Evolutionary conservation across 345 rosid species (phyloP).

Genomic region (thale cress (Arabidopsis thaliana)): DNA sequence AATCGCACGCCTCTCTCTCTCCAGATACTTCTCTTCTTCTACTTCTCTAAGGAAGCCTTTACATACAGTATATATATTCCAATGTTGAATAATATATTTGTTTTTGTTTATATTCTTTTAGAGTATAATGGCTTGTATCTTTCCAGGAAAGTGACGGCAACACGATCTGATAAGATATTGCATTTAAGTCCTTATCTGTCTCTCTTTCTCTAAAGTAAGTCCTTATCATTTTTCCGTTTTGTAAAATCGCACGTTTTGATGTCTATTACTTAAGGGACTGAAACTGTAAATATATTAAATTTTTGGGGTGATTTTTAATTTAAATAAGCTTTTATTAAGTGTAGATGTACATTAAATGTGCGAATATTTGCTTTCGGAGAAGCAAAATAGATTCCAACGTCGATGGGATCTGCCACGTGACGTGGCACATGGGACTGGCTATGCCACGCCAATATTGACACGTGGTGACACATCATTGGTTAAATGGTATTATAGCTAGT

Average conservation of each 20-base stretch:
- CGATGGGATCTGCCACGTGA: conserved; percentile 38
- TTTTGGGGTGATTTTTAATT: not conserved
- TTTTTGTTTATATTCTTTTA: conserved; percentile 16
- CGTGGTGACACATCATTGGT: conserved; percentile 21
- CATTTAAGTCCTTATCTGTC: not conserved
- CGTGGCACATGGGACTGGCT: conserved; percentile 36
- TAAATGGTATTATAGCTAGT: not conserved
- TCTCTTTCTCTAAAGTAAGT: not conserved
- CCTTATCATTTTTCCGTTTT: not conserved
- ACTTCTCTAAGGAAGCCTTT: conserved; percentile 5
- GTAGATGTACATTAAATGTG: conserved; percentile 25
- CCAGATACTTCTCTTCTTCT: conserved; percentile 42
- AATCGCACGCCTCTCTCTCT: conserved; percentile 36
- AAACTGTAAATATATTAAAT: not conserved
- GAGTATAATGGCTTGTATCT: conserved; percentile 35
- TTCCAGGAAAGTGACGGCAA: conserved; percentile 38
- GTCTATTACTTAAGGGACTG: conserved; percentile 1
- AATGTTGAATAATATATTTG: not conserved
- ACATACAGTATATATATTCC: conserved; percentile 23
- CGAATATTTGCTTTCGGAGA: conserved; percentile 42
- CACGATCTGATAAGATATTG: conserved; percentile 33
- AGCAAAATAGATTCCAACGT: conserved; percentile 28
- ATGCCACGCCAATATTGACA: conserved; percentile 33
- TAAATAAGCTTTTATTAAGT: not conserved
- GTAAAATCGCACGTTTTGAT: not conserved